Percentiles rank a stretch among this genome's conserved stretches.
These are phyloP conservation scores for Claviceps maximensis DNA, from an alignment of 2,329 filamentous ascomycete species.

Conservation along the genomic window DNA sequence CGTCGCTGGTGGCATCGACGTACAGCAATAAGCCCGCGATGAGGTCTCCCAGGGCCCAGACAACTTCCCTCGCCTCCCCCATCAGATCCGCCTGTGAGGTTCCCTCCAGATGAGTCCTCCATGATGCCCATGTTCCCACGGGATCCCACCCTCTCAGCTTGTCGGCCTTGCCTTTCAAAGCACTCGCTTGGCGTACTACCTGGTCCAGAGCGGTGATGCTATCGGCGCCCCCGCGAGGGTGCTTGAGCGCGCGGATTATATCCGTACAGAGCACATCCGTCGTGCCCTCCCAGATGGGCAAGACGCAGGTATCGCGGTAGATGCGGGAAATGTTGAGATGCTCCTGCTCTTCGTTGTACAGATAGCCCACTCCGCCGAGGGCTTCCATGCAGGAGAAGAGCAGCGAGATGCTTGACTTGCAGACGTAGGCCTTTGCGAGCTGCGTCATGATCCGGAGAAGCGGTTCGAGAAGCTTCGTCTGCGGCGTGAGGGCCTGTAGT, in stretches of 20 bases:
- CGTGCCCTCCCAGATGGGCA: conserved; percentile 60
- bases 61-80: conserved; percentile 30
- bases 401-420: conserved; percentile 33
- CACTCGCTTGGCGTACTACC: conserved; percentile 19
- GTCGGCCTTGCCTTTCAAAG: conserved; percentile 12
- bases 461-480: conserved; percentile 19
- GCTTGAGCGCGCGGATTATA: conserved; percentile 33
- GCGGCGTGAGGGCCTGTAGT: conserved; percentile 20
- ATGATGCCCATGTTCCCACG: conserved; percentile 23
- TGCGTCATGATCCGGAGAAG: conserved; percentile 47
- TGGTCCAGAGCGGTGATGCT: conserved; percentile 29
- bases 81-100: conserved; percentile 27
- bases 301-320: conserved; percentile 49
- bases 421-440: conserved; percentile 45
- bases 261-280: conserved; percentile 54
- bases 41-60: conserved; percentile 31
- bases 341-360: conserved; percentile 48
- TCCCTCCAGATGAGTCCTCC: conserved; percentile 24
- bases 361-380: conserved; percentile 53
- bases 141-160: conserved; percentile 18
- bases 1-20: conserved; percentile 25
- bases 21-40: conserved; percentile 29
- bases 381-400: conserved; percentile 48
- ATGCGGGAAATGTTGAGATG: conserved; percentile 54
- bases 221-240: conserved; percentile 23